Conservation (phyloP, 2,329 filamentous ascomycete species). For the Emergomyces pasteurianus region DNA sequence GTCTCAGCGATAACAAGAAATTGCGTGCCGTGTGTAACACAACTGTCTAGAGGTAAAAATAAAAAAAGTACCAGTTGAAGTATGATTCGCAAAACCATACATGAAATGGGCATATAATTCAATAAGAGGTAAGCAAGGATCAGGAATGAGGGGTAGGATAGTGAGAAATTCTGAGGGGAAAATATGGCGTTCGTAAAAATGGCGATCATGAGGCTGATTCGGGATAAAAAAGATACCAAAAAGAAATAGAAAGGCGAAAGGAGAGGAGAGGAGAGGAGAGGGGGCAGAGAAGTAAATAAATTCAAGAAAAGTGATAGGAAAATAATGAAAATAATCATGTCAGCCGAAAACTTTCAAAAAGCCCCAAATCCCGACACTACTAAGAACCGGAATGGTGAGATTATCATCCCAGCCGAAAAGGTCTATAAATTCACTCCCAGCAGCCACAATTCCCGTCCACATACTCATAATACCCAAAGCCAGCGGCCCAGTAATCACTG, state of each 20-base stretch:
- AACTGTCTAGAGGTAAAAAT: not conserved
- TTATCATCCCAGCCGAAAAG: slow-evolving; percentile 95
- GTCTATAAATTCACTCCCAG: slow-evolving; percentile 81
- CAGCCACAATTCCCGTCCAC: slow-evolving; percentile 79
- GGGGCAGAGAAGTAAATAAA: not conserved
- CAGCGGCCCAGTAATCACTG: slow-evolving; percentile 54
- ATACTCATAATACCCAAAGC: slow-evolving; percentile 73
- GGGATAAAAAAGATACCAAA: not conserved
- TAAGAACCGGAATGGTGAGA: slow-evolving; percentile 86
- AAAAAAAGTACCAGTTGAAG: not conserved
- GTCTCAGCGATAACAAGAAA: not conserved
- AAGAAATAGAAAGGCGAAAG: not conserved
- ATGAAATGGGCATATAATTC: not conserved
- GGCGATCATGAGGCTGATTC: not conserved
- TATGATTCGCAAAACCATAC: not conserved
- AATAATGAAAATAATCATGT: not conserved
- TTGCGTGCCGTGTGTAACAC: not conserved
- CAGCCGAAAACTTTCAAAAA: slow-evolving; percentile 75
- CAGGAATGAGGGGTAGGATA: not conserved
- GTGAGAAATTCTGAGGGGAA: not conserved
- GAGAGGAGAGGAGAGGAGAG: not conserved
- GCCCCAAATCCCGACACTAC: slow-evolving; percentile 76
- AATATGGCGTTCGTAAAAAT: not conserved
- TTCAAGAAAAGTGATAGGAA: not conserved
- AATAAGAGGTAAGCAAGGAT: not conserved